Evolutionary conservation across 345 rosid species (phyloP), one percentile per base, ranked within the genome.

Genomic region (Eucalyptus erythrocorys): DNA sequence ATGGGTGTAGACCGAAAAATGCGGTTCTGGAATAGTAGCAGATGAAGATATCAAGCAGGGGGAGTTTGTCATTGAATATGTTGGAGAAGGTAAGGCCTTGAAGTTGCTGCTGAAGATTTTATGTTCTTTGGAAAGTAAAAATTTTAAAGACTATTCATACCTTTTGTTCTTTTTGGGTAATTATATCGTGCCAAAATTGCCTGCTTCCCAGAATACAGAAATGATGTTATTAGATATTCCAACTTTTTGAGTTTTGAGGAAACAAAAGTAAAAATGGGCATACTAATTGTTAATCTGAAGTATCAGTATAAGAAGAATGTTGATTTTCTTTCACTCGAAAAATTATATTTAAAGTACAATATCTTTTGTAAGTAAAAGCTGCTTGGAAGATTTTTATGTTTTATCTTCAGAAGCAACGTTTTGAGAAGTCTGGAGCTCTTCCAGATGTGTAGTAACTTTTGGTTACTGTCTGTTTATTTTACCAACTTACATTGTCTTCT

Each of bases 41-140:
- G 98, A 97, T 91, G 99, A 98, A 92, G 97, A 96, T 88, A 96
- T 98, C 88, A 93, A 91, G 87, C 93, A 87, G 48, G 99, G 99
- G 89, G 99, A 98, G 91, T 98, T 96, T 92, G 94, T 97, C 88
- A 95, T 98, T 92, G 99, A 98, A 92, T 97, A 98, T 90, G 99
- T 96, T 32, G 99, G 99, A 84, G 99, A 98, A 96, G 98, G 99
- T 98, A 86, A 93, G 86, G 53, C 61, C 86, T 81, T 92, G 16
- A 57, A 43, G 87, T 86, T 86, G 48, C 87, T 53, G 48, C 27
- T 86, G 59, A 86, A 86, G 59, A 51, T 34, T 86, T 32, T 86
- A 86, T 86, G n/a, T 37, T 59, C 87, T 59, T 49, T 76, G 47
- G 84, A 40, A 40, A 76, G 47, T 76, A 76, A 76, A 37, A 76